A percentile compares a stretch with the other conserved stretches of the same genome.
These are phyloP conservation scores for Pugionium dolabratum DNA, from an alignment of 345 rosid species.

Conservation along the genomic window DNA sequence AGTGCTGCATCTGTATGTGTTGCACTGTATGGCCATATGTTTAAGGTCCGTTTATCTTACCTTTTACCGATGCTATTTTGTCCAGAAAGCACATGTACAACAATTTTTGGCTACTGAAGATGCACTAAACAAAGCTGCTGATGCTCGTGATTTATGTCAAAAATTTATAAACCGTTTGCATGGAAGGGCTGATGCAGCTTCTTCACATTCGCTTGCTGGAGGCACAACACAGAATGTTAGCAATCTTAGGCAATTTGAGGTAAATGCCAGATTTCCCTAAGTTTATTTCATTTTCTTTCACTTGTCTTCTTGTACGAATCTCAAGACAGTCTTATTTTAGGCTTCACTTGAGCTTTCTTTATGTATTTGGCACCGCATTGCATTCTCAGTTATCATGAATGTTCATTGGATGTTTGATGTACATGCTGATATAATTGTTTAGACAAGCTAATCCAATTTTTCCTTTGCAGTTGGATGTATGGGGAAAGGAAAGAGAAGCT, in stretches of 20 bases:
- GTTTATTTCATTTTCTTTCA: neutral
- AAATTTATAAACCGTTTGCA: slow-evolving; percentile 71
- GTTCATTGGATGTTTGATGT: slow-evolving; percentile 7
- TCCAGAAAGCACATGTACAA: slow-evolving; percentile 93
- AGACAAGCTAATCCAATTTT: slow-evolving; percentile 15
- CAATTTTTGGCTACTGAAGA: slow-evolving; percentile 96
- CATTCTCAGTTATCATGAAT: slow-evolving; percentile 1
- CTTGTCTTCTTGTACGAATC: neutral
- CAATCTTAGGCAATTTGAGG: slow-evolving; percentile 83
- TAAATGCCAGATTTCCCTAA: slow-evolving; percentile 33
- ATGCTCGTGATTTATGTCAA: slow-evolving; percentile 73
- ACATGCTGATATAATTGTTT: slow-evolving; percentile 30
- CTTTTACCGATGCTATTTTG: slow-evolving; percentile 19
- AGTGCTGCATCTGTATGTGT: slow-evolving; percentile 1
- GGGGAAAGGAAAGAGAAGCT: slow-evolving; percentile 93
- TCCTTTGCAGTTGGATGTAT: slow-evolving; percentile 73
- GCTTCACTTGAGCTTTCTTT: neutral
- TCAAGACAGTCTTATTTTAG: slow-evolving; percentile 1
- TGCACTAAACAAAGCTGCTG: slow-evolving; percentile 84
- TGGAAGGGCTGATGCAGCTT: slow-evolving; percentile 59
- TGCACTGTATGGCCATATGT: slow-evolving; percentile 5
- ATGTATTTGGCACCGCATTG: neutral
- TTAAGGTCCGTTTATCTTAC: slow-evolving; percentile 2
- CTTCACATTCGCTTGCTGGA: slow-evolving; percentile 54
- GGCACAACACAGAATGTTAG: slow-evolving; percentile 66